Base-by-base conservation (phyloP, 2,329 filamentous ascomycete genomes). In the Diaporthe citri region DNA sequence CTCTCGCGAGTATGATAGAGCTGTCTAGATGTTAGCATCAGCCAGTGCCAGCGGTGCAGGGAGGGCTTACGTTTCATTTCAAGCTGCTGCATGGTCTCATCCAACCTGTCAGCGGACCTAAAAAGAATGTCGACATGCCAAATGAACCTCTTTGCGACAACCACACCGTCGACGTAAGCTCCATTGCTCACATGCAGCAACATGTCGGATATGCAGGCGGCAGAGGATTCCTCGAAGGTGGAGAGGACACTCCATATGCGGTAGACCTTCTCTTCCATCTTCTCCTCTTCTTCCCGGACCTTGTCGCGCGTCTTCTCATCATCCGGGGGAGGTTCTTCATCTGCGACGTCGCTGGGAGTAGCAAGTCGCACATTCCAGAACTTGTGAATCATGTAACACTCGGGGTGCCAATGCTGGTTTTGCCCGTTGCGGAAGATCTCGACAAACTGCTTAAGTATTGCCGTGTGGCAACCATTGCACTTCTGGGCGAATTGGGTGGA, bases 381-480 rank as follows among this genome's bases (percentile, higher is more conserved):
- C 82, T 99, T 99, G 86, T 99, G 97, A 77, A 99, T 99, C 97
- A 99, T 99, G 85, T 99, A 99, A 84, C 97, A 99, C 85, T 99
- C 97, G 2, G 97, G 97, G 82, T 99, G 97, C 97, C 97, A 99
- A 83, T 99, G 97, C 82, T 99, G 97, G 82, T 98, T 98, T 82
- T 98, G 94, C 2, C 96, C 96, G 84, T 98, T 98, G 79, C 97
- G 93, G 85, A 96, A 99, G 76, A 99, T 98, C 84, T 99, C 97
- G 76, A 99, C 97, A 83, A 99, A 99, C 83, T 99, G 97, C 86
- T 99, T 99, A 57, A 99, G 88, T 77, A 99, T 99, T 71, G 97
- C 95, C 3, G 96, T 98, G 81, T 98, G 95, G 81, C 97, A 99
- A 78, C 97, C 97, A 83, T 97, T 98, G 84, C 97, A 99, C 73